Base-by-base conservation (phyloP, 179 eudicot genomes). In the Beta lomatogona region DNA sequence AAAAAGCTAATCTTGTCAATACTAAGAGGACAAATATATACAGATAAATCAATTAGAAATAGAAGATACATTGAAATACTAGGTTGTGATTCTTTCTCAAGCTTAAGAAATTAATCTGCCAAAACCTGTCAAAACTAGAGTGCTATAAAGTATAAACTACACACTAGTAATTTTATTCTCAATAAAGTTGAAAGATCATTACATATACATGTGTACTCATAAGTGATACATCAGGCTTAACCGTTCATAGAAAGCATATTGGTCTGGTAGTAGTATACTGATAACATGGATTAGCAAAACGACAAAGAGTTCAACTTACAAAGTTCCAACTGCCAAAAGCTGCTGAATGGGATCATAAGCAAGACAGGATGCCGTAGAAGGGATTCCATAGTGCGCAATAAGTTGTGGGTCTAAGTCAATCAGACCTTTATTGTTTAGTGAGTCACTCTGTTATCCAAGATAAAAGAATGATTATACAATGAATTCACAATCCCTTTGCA, bases 331-430 rank as follows among this genome's bases (percentile, higher is more conserved):
- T 66, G 98, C 97, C 88, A 95, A 89, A 77, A 95, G 91, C 79
- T 90, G 94, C 88, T 95, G 98, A 81, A 93, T 85, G 81, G 94
- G 91, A 82, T 95, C 97, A 89, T 92, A 91, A 80, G 98, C 93
- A 76, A 95, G 89, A 82, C 89, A 85, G 72, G 94, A 92, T 44
- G 98, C 86, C 7, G 94, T 90, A 41, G 94, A 86, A 59, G 97
- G 97, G 73, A 93, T 84, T 66, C 98, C 98, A 86, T 95, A 92
- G 75, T 93, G 98, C 68, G 83, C 76, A 77, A 85, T 79, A 53
- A 89, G 83, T 54, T 79, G 88, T 28, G 92, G 83, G 82, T 91
- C 85, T 83, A 95, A 74, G 73, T 86, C 90, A 60, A 77, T 82
- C 54, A 81, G 74, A 67, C 83, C 80, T 84, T 79, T 81, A 78